Conservation (phyloP, 768 basidiomycete species). For the Clitopilus passeckerianus region DNA sequence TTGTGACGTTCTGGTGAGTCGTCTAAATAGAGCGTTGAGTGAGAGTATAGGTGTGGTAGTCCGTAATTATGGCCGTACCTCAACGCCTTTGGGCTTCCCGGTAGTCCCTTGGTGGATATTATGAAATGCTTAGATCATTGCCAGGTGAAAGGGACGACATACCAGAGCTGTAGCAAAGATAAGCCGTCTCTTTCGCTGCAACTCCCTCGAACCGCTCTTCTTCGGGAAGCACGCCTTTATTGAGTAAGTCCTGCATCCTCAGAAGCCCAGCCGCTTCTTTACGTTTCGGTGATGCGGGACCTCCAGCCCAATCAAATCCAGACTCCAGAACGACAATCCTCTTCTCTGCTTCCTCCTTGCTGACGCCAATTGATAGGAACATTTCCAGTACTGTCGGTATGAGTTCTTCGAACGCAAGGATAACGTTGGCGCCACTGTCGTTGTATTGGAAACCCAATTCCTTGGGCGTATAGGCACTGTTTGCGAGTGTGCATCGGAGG, state of each 20-base stretch:
- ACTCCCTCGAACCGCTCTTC: constrained; percentile 55
- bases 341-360: constrained; percentile 39
- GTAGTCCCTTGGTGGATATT: constrained; percentile 80
- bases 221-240: constrained; percentile 36
- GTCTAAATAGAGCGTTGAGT: constrained; percentile 29
- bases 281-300: constrained; percentile 21
- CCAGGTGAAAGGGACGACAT: not conserved
- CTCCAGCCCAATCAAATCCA: constrained; percentile 42
- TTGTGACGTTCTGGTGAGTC: constrained; percentile 64
- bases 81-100: constrained; percentile 70
- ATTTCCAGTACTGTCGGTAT: constrained; percentile 51
- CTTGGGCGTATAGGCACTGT: constrained; percentile 59
- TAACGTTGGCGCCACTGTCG: constrained; percentile 58
- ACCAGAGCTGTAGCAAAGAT: constrained; percentile 57
- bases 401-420: constrained; percentile 64
- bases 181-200: constrained; percentile 51
- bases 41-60: not conserved
- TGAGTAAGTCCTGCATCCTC: constrained; percentile 45
- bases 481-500: constrained; percentile 65
- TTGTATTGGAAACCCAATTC: constrained; percentile 72
- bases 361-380: constrained; percentile 45
- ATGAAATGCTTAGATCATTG: no score
- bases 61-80: constrained; percentile 21
- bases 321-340: constrained; percentile 54
- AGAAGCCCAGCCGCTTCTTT: constrained; percentile 26